Conservation (phyloP, 192 early-diverging fungal species). For the Backusella parvicylindrica region DNA sequence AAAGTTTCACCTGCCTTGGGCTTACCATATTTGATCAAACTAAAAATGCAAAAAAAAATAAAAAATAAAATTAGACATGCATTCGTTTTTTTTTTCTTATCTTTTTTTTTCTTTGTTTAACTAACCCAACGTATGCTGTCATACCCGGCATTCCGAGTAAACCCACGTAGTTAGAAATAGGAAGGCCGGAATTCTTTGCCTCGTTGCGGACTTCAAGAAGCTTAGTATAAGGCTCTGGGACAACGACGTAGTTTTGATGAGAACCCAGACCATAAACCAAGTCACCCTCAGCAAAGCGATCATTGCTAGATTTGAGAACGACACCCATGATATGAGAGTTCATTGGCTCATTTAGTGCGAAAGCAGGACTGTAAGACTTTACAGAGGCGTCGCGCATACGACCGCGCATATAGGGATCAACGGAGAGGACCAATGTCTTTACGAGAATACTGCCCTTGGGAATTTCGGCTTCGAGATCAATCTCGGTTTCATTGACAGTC, state of each 20-base stretch:
- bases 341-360: constrained; percentile 59
- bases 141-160: constrained; percentile 77
- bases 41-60: constrained; percentile 8
- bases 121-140: constrained; percentile 62
- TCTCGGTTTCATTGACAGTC: constrained; percentile 36
- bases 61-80: no score
- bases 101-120: no score
- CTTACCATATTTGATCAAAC: constrained; percentile 57
- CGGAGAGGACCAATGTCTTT: constrained; percentile 61
- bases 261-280: constrained; percentile 48
- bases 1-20: constrained; percentile 81
- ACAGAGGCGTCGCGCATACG: constrained; percentile 53
- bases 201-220: constrained; percentile 32
- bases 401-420: constrained; percentile 74
- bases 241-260: not conserved
- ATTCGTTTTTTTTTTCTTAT: no score
- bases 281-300: constrained; percentile 57
- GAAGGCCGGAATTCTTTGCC: constrained; percentile 37
- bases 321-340: constrained; percentile 54
- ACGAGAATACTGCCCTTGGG: constrained; percentile 48
- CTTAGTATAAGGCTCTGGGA: constrained; percentile 29
- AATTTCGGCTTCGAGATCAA: constrained; percentile 43
- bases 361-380: constrained; percentile 43
- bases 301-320: constrained; percentile 64
- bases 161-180: constrained; percentile 57